Evolutionary conservation across 139 green algal species (phyloP).

Genomic region (Coelastrella sp.): DNA sequence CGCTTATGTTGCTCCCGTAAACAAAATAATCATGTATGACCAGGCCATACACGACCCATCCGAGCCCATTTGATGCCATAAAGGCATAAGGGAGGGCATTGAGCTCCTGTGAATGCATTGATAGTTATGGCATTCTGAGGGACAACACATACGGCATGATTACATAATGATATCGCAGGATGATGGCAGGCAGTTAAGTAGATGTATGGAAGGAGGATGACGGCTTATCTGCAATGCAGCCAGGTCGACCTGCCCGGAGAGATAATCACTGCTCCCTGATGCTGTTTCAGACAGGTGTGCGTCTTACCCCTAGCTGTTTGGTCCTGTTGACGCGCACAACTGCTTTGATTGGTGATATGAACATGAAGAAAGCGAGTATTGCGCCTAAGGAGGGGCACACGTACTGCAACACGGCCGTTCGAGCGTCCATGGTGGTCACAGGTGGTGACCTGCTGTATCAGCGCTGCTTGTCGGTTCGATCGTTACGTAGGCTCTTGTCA

Average conservation of each 20-base stretch:
- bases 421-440: background rate
- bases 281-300: background rate
- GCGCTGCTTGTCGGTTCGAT: background rate
- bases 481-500: background rate
- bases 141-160: background rate
- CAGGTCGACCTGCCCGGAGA: background rate
- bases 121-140: too few species aligned
- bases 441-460: background rate
- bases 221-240: too few species aligned
- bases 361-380: slow-evolving; percentile 5
- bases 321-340: background rate
- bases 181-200: background rate
- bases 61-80: background rate
- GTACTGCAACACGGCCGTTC: background rate
- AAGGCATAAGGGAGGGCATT: background rate
- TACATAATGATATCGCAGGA: background rate
- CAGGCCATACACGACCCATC: slow-evolving; percentile 2
- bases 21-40: slow-evolving; percentile 15
- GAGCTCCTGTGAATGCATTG: background rate
- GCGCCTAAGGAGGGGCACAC: background rate
- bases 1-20: background rate
- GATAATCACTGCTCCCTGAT: background rate
- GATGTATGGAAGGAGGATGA: background rate
- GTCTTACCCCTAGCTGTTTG: slow-evolving; percentile 14
- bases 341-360: background rate